These are phyloP conservation scores for Fraxinus ornus DNA, from an alignment of 305 asterid species.

Conservation along the genomic window DNA sequence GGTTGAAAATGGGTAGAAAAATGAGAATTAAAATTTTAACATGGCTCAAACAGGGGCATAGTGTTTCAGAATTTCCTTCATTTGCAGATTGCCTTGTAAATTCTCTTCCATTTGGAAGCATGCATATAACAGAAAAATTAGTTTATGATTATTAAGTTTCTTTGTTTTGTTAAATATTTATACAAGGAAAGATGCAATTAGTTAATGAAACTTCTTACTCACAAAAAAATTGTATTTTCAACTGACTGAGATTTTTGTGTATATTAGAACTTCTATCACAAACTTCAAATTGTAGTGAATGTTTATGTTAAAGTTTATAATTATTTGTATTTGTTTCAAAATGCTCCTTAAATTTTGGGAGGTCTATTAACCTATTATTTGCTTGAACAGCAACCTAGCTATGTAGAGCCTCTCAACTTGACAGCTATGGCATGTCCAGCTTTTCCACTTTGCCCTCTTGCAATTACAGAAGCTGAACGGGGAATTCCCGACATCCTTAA, in stretches of 20 bases:
- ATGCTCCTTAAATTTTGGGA: slow-evolving; percentile 22
- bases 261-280: not conserved
- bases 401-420: slow-evolving; percentile 86
- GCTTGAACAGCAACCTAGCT: slow-evolving; percentile 70
- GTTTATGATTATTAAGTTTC: not conserved
- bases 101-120: not conserved
- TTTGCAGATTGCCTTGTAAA: not conserved
- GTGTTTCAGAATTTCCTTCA: not conserved
- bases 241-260: not conserved
- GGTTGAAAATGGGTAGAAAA: too few species aligned
- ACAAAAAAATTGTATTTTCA: not conserved
- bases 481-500: slow-evolving; percentile 88
- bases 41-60: too few species aligned
- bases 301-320: not conserved
- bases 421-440: slow-evolving; percentile 99
- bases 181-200: not conserved
- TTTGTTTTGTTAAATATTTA: not conserved
- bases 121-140: not conserved
- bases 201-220: not conserved
- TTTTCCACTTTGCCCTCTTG: slow-evolving; percentile 89
- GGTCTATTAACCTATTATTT: slow-evolving; percentile 20
- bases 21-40: too few species aligned
- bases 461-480: slow-evolving; percentile 96
- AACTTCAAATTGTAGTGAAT: not conserved
- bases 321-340: not conserved